Base-by-base conservation (phyloP, 2,329 filamentous ascomycete species). In the Fusarium pseudoanthophilum region DNA sequence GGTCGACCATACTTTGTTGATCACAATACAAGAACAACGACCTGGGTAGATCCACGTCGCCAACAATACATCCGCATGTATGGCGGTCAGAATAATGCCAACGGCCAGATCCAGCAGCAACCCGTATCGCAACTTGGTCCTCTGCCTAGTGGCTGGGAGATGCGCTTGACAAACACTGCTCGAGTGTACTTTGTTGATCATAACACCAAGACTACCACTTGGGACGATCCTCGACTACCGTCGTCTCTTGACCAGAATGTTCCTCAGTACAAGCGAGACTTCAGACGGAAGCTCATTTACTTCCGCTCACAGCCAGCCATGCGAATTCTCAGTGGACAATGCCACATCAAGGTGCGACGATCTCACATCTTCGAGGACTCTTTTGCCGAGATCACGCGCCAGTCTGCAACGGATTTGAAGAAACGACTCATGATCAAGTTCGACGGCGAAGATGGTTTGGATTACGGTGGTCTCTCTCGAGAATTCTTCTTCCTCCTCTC, bases 371-470 rank as follows among this genome's bases (percentile, higher is more conserved):
- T 99, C 78, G 96, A 99, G 83, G 96, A 99, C 81, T 98, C 95
- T 1, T 99, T 98, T 83, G 95, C 96, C 75, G 96, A 99, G 83
- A 98, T 99, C 77, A 98, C 97, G 87, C 91, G 95, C 59, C 96
- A 98, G 84, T 97, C 94, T 68, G 94, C 96, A 56, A 95, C 93
- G 21, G 96, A 99, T 82, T 85, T 99, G 72, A 99, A 99, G 91
- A 99, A 99, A 86, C 91, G 96, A 55, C 84, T 99, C 74, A 99
- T 99, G 96, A 97, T 99, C 84, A 99, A 99, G 85, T 99, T 99
- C 77, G 96, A 99, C 77, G 96, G 96, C 55, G 96, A 99, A 85
- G 96, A 99, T 79, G 96, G 96, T 84, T 86, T 99, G 69, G 96
- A 99, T 84, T 99, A 99, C 80, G 96, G 96, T 82, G 96, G 96